A percentile compares a stretch with the other conserved stretches of the same genome.
Conservation (phyloP, 2,329 filamentous ascomycete genomes). For the Lachnellula suecica region DNA sequence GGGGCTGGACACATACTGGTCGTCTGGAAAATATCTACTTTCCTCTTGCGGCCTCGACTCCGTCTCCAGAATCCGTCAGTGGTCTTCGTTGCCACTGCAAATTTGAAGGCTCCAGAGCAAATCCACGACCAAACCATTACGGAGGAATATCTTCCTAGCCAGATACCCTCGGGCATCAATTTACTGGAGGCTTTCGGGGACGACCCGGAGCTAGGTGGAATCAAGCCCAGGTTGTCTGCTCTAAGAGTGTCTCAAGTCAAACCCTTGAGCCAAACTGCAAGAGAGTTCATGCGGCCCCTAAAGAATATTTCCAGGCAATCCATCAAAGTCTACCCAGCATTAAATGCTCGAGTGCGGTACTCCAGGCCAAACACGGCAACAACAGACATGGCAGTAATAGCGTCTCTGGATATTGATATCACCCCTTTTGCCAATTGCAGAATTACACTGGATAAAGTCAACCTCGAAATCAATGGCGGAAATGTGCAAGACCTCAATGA, state of each 20-base stretch:
- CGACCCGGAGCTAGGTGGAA: conserved; percentile 59
- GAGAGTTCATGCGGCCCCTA: conserved; percentile 62
- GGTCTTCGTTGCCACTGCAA: conserved; percentile 63
- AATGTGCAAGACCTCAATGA: conserved; percentile 57
- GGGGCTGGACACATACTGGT: conserved; percentile 47
- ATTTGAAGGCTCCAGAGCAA: conserved; percentile 52
- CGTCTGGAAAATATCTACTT: conserved; percentile 60
- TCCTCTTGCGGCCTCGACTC: conserved; percentile 58
- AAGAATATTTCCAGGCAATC: conserved; percentile 61
- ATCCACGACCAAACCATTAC: conserved; percentile 41
- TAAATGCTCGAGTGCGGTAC: conserved; percentile 73
- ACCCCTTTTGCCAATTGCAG: conserved; percentile 68
- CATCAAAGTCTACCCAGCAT: conserved; percentile 64
- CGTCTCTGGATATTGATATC: conserved; percentile 72
- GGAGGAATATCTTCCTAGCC: conserved; percentile 68
- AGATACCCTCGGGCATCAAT: conserved; percentile 69
- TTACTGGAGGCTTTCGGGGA: conserved; percentile 71
- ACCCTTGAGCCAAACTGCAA: conserved; percentile 59
- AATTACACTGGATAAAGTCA: conserved; percentile 59
- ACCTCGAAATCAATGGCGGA: conserved; percentile 57
- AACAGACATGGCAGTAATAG: conserved; percentile 58
- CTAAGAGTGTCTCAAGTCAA: conserved; percentile 73
- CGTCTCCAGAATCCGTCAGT: conserved; percentile 66
- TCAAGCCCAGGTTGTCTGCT: conserved; percentile 68
- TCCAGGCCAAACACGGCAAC: conserved; percentile 61